These are phyloP conservation scores for Debaryomyces castellii DNA, from an alignment of 805 yeast genomes.

Conservation along the genomic window DNA sequence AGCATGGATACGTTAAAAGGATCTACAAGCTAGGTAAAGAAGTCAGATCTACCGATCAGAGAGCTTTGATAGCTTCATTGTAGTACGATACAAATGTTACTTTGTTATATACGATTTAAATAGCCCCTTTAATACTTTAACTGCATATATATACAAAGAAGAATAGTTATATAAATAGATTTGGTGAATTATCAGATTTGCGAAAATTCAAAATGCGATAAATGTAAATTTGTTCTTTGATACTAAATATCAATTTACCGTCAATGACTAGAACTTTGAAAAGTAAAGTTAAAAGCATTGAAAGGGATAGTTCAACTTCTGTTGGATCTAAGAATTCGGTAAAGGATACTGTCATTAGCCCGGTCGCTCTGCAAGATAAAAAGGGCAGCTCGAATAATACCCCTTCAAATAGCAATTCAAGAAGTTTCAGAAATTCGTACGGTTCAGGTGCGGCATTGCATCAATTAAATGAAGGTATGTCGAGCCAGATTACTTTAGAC, in stretches of 20 bases:
- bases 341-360: not conserved
- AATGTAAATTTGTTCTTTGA: not conserved
- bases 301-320: not conserved
- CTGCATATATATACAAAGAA: too few species aligned
- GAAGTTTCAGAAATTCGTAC: not conserved
- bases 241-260: not conserved
- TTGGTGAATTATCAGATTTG: not conserved
- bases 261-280: not conserved
- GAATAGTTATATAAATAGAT: not conserved
- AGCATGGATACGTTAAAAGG: constrained; percentile 41
- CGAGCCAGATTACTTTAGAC: not conserved
- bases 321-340: not conserved
- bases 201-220: not conserved
- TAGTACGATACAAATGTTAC: not conserved
- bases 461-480: not conserved
- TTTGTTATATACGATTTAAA: not conserved
- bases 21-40: constrained; percentile 53
- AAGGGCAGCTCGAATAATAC: not conserved
- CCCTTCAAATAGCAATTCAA: not conserved
- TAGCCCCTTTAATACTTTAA: too few species aligned
- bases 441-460: not conserved
- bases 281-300: not conserved
- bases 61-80: constrained; percentile 3
- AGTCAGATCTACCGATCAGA: constrained; percentile 17
- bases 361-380: not conserved